A percentile compares a stretch with the other conserved stretches of the same genome.
These are phyloP conservation scores for Paspalum notatum DNA, from an alignment of 176 grass and related monocot species.

Conservation along the genomic window DNA sequence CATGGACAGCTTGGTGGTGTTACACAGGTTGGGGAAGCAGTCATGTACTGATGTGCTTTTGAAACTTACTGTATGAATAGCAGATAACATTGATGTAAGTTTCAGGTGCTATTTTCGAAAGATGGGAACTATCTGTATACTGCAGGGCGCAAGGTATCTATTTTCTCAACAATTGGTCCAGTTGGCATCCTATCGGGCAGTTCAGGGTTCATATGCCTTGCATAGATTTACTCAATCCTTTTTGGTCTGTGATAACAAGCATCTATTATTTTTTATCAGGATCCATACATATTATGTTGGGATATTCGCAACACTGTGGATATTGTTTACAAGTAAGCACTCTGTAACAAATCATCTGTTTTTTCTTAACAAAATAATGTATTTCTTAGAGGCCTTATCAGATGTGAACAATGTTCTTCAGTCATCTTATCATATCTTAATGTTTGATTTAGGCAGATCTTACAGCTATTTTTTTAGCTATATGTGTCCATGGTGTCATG, in stretches of 20 bases:
- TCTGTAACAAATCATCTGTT: neutral
- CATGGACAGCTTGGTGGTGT: constrained; percentile 90
- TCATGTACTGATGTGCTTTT: neutral
- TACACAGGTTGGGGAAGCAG: constrained; percentile 70
- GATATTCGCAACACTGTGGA: constrained; percentile 90
- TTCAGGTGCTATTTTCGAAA: constrained; percentile 92
- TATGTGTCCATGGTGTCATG: neutral
- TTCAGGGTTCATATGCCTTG: constrained; percentile 21
- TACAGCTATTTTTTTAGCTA: neutral
- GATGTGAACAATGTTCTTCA: neutral
- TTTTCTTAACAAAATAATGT: neutral
- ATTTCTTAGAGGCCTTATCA: neutral
- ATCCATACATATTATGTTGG: constrained; percentile 99
- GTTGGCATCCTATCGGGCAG: neutral
- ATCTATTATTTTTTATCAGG: constrained; percentile 56
- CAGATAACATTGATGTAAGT: constrained; percentile 32
- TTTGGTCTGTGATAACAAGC: constrained; percentile 2
- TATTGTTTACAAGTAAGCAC: constrained; percentile 93
- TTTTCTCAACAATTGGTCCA: constrained; percentile 16
- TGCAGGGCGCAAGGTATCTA: constrained; percentile 88
- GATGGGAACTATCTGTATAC: constrained; percentile 95
- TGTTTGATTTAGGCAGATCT: neutral
- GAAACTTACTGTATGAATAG: neutral
- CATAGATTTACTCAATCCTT: neutral
- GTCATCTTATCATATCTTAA: neutral